phyloP scores from a whole-genome alignment of 2,329 filamentous ascomycete genomes.

The Neopestalotiopsis clavispora region DNA sequence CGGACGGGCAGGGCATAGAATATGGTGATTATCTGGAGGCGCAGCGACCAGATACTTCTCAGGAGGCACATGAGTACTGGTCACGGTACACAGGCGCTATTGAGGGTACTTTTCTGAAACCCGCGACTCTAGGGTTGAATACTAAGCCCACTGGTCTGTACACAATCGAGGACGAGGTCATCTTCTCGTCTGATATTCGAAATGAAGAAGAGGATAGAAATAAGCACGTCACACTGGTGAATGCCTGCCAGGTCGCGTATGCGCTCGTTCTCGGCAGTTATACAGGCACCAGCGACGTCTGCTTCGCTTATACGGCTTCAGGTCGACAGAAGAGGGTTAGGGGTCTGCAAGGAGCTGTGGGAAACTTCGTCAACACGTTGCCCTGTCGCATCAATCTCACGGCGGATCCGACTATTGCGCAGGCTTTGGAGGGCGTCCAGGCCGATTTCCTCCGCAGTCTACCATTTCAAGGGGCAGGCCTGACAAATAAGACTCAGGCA shows the following conservation, averaged over 20 bases:
- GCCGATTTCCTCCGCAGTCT: slow-evolving; percentile 2
- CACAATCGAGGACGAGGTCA: no score
- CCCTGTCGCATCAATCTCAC: slow-evolving; percentile 11
- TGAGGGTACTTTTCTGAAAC: no score
- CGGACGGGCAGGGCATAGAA: not conserved
- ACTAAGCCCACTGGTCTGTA: no score
- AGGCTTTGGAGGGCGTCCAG: not conserved
- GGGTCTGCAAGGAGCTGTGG: slow-evolving; percentile 11
- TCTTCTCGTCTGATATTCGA: no score
- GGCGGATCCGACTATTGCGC: not conserved
- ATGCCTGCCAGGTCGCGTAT: slow-evolving; percentile 15
- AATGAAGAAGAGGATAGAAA: no score
- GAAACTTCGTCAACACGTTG: slow-evolving; percentile 12
- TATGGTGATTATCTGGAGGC: slow-evolving; percentile 1
- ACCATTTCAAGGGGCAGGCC: not conserved
- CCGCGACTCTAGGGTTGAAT: no score
- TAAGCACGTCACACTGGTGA: slow-evolving; percentile 3
- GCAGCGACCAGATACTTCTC: slow-evolving; percentile 12
- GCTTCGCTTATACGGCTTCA: slow-evolving; percentile 14
- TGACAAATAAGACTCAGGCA: not conserved
- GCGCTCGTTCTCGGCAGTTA: slow-evolving; percentile 14
- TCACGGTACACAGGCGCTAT: no score
- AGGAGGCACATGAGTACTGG: no score
- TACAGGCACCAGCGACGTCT: slow-evolving; percentile 13
- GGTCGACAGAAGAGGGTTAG: slow-evolving; percentile 11